Conservation (phyloP, 148 eudicot species). For the Fagopyrum tataricum region DNA sequence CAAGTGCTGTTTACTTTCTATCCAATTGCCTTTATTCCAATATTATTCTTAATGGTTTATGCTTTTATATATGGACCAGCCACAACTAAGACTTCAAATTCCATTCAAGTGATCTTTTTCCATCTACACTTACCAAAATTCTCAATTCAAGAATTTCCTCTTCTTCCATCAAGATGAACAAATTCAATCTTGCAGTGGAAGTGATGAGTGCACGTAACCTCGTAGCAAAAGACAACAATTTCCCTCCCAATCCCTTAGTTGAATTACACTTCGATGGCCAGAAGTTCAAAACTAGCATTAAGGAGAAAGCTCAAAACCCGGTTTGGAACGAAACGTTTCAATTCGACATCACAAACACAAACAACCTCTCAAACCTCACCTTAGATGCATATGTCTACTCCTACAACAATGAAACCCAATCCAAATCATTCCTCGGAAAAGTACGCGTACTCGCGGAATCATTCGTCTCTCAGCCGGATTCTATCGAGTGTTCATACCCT, state of each 20-base stretch:
- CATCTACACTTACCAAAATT: too few relatives aligned
- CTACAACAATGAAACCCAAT: constrained; percentile 4
- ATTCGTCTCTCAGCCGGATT: constrained; percentile 52
- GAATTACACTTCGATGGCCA: constrained; percentile 79
- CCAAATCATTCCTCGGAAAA: constrained; percentile 53
- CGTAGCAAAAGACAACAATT: constrained; percentile 80
- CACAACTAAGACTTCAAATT: background rate
- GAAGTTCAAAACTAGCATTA: constrained; percentile 65
- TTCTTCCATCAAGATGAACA: constrained; percentile 23
- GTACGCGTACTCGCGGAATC: constrained; percentile 51
- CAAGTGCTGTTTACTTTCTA: constrained; percentile 1
- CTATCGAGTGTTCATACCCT: constrained; percentile 55
- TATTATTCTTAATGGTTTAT: constrained; percentile 8
- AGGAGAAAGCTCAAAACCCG: constrained; percentile 79
- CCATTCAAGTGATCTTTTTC: background rate
- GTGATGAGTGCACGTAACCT: constrained; percentile 84
- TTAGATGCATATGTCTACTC: constrained; percentile 65
- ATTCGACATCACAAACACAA: constrained; percentile 74
- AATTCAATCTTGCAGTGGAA: constrained; percentile 75
- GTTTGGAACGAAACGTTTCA: constrained; percentile 91
- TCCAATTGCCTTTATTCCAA: background rate
- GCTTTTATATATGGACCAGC: background rate
- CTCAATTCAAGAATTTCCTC: too few relatives aligned
- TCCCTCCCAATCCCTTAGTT: constrained; percentile 66
- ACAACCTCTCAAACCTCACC: constrained; percentile 41